Evolutionary conservation across 495 filamentous ascomycete genomes (phyloP).

Genomic region (Copromyces sp.): DNA sequence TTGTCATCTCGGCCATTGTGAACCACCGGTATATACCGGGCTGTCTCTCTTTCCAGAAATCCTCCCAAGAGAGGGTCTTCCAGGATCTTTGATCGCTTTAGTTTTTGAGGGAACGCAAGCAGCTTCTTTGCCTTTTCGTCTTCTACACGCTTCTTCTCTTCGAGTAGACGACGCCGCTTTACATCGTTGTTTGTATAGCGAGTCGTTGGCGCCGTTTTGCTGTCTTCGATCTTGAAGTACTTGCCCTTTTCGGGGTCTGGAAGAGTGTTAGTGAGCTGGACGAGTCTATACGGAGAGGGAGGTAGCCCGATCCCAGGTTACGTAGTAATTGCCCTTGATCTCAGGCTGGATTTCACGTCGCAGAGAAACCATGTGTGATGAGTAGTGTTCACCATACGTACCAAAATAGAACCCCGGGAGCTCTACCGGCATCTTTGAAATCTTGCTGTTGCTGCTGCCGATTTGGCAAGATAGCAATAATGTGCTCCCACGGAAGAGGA

Average conservation of each 20-base stretch:
- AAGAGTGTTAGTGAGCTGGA: not conserved
- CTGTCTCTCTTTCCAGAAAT: slow-evolving; percentile 8
- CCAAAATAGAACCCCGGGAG: not conserved
- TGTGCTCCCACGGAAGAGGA: not conserved
- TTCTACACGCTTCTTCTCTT: slow-evolving; percentile 4
- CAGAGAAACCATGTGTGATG: not conserved
- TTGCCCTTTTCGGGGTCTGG: slow-evolving; percentile 33
- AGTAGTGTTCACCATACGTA: not conserved
- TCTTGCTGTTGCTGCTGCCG: not conserved
- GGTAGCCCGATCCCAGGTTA: not conserved
- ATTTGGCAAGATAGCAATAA: not conserved
- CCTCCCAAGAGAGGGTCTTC: slow-evolving; percentile 5
- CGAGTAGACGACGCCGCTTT: slow-evolving; percentile 26
- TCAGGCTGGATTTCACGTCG: not conserved
- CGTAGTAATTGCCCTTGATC: not conserved
- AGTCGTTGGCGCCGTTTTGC: slow-evolving; percentile 25
- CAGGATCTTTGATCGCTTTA: not conserved
- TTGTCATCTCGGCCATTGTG: not conserved
- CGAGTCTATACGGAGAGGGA: not conserved
- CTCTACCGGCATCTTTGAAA: not conserved
- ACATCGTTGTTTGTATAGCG: slow-evolving; percentile 27
- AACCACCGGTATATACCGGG: not conserved
- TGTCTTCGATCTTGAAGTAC: slow-evolving; percentile 39
- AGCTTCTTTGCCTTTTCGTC: slow-evolving; percentile 14
- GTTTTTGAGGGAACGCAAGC: not conserved